Evolutionary conservation across 164 flowering plant species (phyloP).

Genomic region (Litsea cubeba): DNA sequence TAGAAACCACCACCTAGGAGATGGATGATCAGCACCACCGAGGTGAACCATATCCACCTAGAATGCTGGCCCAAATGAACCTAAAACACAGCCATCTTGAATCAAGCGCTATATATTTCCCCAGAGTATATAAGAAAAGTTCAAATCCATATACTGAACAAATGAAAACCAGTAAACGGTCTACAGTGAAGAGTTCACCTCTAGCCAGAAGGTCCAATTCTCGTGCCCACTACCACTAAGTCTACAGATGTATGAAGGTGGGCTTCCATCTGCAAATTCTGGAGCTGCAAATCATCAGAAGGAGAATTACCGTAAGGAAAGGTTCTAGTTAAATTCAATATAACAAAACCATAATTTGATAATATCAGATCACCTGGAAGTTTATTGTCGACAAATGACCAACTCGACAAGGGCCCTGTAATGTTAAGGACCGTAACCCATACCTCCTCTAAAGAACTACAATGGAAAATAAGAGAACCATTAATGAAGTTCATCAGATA

Average conservation of each 20-base stretch:
- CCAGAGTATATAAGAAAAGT: too few relatives aligned
- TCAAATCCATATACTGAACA: background rate
- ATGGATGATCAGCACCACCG: too few relatives aligned
- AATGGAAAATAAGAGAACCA: constrained; percentile 17
- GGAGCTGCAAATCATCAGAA: constrained; percentile 50
- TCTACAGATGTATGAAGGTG: constrained; percentile 79
- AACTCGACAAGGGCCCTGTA: constrained; percentile 84
- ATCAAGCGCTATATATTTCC: background rate
- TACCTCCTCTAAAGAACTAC: constrained; percentile 82
- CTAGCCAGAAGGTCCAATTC: constrained; percentile 95
- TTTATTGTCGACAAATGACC: constrained; percentile 79
- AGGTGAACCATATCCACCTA: too few relatives aligned
- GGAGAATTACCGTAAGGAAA: background rate
- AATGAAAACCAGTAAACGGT: background rate
- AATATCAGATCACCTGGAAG: constrained; percentile 54
- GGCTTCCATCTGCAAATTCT: constrained; percentile 53
- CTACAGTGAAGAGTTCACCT: constrained; percentile 42
- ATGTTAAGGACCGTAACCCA: constrained; percentile 95
- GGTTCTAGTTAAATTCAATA: background rate
- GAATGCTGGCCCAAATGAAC: background rate
- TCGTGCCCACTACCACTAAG: constrained; percentile 67
- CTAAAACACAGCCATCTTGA: background rate
- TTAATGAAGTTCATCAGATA: background rate
- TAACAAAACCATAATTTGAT: constrained; percentile 1
- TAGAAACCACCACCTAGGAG: too few relatives aligned